A percentile compares a stretch with the other conserved stretches of the same genome.
These are phyloP conservation scores for Juncus inflexus DNA, from an alignment of 176 grass and related monocot genomes.

Conservation along the genomic window DNA sequence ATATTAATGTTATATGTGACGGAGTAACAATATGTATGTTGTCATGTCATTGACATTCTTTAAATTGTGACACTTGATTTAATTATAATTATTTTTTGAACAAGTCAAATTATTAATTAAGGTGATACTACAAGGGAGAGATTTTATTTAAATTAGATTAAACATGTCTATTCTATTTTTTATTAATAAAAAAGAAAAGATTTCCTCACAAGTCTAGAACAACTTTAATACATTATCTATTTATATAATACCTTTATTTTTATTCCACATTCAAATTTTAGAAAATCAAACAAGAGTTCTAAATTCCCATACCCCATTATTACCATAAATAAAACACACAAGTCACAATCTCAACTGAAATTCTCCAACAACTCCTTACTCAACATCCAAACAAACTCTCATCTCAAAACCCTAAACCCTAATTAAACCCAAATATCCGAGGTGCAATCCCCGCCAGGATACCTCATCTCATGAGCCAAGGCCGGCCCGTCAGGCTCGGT, in stretches of 20 bases:
- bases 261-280: no score
- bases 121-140: neutral
- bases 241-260: no score
- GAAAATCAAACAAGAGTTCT: neutral
- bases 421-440: constrained; percentile 91
- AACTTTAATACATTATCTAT: no score
- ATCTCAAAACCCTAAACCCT: constrained; percentile 26
- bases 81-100: constrained; percentile 14
- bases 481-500: constrained; percentile 66
- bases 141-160: no score
- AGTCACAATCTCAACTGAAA: neutral
- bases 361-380: no score
- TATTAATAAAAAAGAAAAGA: no score
- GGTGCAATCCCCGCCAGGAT: constrained; percentile 93
- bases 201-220: no score
- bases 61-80: constrained; percentile 1
- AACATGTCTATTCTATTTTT: no score
- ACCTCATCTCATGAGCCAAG: constrained; percentile 95
- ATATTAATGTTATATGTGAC: neutral
- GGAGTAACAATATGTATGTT: neutral
- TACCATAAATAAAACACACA: neutral
- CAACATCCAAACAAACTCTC: neutral
- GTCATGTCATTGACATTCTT: constrained; percentile 1
- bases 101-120: constrained; percentile 10
- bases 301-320: neutral